A percentile compares a stretch with the other conserved stretches of the same genome.
Evolutionary conservation across 2,329 filamentous ascomycete species (phyloP).

Genomic region (Alternaria rosae): DNA sequence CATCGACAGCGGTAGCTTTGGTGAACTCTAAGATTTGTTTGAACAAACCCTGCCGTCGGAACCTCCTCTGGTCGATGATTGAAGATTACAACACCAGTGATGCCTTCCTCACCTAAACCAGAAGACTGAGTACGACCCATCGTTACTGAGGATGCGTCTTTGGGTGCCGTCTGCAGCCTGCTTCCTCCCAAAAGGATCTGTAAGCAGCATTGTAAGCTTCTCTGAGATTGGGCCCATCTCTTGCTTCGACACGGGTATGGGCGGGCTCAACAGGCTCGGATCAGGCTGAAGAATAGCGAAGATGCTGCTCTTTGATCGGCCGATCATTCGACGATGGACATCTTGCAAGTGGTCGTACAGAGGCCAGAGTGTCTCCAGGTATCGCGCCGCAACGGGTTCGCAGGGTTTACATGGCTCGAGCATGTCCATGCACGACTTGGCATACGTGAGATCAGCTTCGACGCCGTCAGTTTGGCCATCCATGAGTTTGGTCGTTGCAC

Average conservation of each 20-base stretch:
- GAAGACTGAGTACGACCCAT: constrained; percentile 44
- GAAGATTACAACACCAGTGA: background rate
- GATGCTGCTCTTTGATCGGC: constrained; percentile 46
- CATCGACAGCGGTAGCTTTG: background rate
- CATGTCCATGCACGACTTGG: constrained; percentile 47
- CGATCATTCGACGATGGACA: constrained; percentile 42
- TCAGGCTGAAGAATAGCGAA: constrained; percentile 42
- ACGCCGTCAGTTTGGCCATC: constrained; percentile 40
- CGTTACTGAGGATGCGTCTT: constrained; percentile 41
- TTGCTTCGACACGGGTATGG: constrained; percentile 38
- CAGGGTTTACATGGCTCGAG: constrained; percentile 40
- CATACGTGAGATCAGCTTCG: constrained; percentile 43
- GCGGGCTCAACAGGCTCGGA: constrained; percentile 33
- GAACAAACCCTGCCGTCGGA: background rate
- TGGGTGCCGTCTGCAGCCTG: constrained; percentile 36
- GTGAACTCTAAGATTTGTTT: background rate
- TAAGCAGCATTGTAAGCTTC: constrained; percentile 43
- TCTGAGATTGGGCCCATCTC: constrained; percentile 48
- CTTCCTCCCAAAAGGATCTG: constrained; percentile 48
- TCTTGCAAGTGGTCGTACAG: constrained; percentile 44
- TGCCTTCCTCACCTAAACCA: constrained; percentile 42
- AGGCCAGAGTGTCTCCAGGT: constrained; percentile 45
- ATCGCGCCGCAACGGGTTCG: constrained; percentile 45
- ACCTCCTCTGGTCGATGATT: background rate
- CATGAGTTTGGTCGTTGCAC: constrained; percentile 44